Evolutionary conservation across 2,329 filamentous ascomycete genomes (phyloP).

Genomic region (Ceratocystis ficicola): DNA sequence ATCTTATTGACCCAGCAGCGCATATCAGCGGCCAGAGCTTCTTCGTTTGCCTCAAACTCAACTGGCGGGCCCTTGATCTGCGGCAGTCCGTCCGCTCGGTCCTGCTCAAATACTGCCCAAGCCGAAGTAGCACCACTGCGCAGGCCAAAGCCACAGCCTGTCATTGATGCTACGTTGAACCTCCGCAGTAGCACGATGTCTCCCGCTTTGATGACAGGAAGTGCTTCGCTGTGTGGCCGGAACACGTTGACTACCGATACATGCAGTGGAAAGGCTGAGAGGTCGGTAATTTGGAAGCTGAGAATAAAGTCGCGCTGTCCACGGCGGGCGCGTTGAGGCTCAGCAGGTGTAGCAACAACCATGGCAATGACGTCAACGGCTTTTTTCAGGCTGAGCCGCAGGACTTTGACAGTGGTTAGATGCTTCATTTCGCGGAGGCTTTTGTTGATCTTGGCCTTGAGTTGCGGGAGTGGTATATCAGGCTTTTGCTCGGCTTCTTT

Average conservation of each 20-base stretch:
- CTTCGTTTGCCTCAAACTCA: slow-evolving; percentile 42
- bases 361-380: slow-evolving; percentile 44
- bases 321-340: slow-evolving; percentile 43
- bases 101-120: slow-evolving; percentile 49
- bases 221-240: slow-evolving; percentile 44
- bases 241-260: slow-evolving; percentile 47
- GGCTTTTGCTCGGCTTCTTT: slow-evolving; percentile 25
- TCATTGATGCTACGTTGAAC: slow-evolving; percentile 43
- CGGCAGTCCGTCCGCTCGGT: slow-evolving; percentile 31
- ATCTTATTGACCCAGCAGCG: slow-evolving; percentile 12
- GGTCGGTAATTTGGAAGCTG: slow-evolving; percentile 46
- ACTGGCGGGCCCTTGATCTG: slow-evolving; percentile 50
- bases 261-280: slow-evolving; percentile 38
- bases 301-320: slow-evolving; percentile 49
- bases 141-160: slow-evolving; percentile 44
- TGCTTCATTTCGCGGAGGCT: slow-evolving; percentile 42
- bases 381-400: slow-evolving; percentile 32
- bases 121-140: slow-evolving; percentile 43
- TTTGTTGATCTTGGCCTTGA: slow-evolving; percentile 38
- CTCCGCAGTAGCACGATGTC: slow-evolving; percentile 47
- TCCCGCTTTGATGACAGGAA: slow-evolving; percentile 44
- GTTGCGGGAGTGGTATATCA: slow-evolving; percentile 25
- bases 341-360: slow-evolving; percentile 39
- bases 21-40: slow-evolving; percentile 20
- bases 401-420: slow-evolving; percentile 39